Conservation (phyloP, 2,329 filamentous ascomycete species). For the Cryphonectria parasitica region DNA sequence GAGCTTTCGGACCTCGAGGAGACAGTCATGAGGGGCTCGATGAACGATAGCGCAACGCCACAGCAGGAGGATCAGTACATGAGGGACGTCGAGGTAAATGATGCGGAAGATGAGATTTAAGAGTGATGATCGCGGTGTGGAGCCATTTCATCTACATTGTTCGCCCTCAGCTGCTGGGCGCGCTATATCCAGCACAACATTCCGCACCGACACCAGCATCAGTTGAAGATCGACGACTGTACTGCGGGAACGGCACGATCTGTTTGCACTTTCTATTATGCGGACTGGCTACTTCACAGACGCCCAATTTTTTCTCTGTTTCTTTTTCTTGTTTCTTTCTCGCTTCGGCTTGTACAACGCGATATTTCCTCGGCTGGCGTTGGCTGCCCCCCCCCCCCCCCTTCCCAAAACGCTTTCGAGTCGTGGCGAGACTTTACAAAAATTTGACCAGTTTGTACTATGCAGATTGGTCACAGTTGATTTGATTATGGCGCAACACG, state of each 20-base stretch:
- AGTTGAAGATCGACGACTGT: not conserved
- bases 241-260: not conserved
- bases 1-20: slow-evolving; percentile 42
- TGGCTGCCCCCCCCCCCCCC: not conserved
- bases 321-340: not conserved
- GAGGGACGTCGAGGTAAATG: not conserved
- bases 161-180: not conserved
- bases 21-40: slow-evolving; percentile 23
- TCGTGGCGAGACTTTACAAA: not conserved
- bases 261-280: not conserved
- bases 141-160: not conserved
- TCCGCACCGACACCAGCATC: not conserved
- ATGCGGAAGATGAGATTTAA: slow-evolving; percentile 5
- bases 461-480: not conserved
- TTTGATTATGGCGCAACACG: not conserved
- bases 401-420: not conserved
- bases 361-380: not conserved
- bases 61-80: slow-evolving; percentile 15
- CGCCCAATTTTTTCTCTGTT: not conserved
- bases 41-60: not conserved
- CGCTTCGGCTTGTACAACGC: not conserved
- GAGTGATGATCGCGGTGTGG: not conserved
- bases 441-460: not conserved
- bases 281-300: not conserved
- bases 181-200: not conserved